phyloP scores from a whole-genome alignment of 176 grass and related monocot species.

The Stipa capillata region DNA sequence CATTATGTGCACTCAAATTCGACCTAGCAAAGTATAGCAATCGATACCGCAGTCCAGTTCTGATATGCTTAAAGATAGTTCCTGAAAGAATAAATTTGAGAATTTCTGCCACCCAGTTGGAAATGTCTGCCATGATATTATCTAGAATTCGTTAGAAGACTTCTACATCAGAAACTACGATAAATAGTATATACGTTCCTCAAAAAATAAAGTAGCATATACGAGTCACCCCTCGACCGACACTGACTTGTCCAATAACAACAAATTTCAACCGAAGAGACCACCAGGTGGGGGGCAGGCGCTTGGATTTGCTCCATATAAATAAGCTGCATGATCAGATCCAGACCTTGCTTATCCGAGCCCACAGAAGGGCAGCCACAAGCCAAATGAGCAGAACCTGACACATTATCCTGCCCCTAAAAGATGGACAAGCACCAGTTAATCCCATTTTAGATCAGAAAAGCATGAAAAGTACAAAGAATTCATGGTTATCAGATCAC shows the following conservation, averaged over 20 bases:
- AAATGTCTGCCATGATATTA: background rate
- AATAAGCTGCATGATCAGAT: conserved; percentile 34
- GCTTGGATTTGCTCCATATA: background rate
- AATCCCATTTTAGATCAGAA: background rate
- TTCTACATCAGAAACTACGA: background rate
- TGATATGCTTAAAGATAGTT: background rate
- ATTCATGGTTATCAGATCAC: background rate
- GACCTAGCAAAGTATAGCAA: background rate
- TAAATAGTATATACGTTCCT: background rate
- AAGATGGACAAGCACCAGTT: conserved; percentile 2
- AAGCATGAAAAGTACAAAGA: background rate
- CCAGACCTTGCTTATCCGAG: conserved; percentile 54
- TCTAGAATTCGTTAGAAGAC: background rate
- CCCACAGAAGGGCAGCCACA: conserved; percentile 50
- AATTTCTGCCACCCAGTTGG: background rate
- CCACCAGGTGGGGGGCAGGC: background rate
- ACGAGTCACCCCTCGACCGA: background rate
- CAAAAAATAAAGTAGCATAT: no score
- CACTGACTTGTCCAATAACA: background rate
- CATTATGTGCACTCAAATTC: background rate
- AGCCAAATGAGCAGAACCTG: conserved; percentile 63
- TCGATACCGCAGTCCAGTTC: background rate
- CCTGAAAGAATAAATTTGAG: background rate
- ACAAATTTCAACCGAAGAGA: background rate
- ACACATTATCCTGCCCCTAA: conserved; percentile 46